Percentiles rank a stretch among this genome's conserved stretches.
Evolutionary conservation across 495 filamentous ascomycete species (phyloP).

Genomic region (Acidiella bohemica): DNA sequence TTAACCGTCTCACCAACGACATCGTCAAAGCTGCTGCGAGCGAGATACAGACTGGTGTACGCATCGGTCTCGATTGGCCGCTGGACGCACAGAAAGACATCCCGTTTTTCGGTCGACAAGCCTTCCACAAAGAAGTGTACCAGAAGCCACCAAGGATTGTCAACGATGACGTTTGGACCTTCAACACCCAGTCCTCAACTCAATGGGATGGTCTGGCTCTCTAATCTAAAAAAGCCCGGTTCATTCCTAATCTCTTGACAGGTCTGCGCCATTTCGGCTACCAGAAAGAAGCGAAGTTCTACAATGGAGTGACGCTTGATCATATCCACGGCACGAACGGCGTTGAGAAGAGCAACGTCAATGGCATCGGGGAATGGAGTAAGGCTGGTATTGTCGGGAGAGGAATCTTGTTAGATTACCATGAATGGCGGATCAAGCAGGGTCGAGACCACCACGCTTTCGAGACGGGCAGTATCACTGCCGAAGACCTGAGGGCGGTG

Average conservation of each 20-base stretch:
- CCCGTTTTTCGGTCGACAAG: slow-evolving; percentile 27
- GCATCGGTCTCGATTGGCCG: slow-evolving; percentile 29
- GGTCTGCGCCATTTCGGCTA: slow-evolving; percentile 24
- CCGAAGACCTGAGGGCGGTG: slow-evolving; percentile 35
- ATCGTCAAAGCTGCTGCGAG: slow-evolving; percentile 24
- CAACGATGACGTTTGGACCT: slow-evolving; percentile 31
- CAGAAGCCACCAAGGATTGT: slow-evolving; percentile 24
- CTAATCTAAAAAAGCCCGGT: too few species aligned
- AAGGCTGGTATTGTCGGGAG: slow-evolving; percentile 34
- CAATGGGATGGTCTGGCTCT: slow-evolving; percentile 29
- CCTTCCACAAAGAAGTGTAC: slow-evolving; percentile 29
- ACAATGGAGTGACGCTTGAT: slow-evolving; percentile 43
- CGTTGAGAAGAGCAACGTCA: slow-evolving; percentile 20
- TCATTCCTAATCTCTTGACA: too few species aligned
- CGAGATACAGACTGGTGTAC: slow-evolving; percentile 26
- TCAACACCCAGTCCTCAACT: slow-evolving; percentile 28
- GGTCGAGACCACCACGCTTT: slow-evolving; percentile 32
- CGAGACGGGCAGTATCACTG: slow-evolving; percentile 29
- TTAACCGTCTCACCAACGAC: slow-evolving; percentile 26
- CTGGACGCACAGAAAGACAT: slow-evolving; percentile 27
- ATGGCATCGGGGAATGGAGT: slow-evolving; percentile 37
- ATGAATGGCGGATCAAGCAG: slow-evolving; percentile 23
- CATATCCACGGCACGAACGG: slow-evolving; percentile 38
- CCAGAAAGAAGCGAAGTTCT: slow-evolving; percentile 35
- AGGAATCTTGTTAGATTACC: slow-evolving; percentile 36